Evolutionary conservation across 768 basidiomycete genomes (phyloP).

Genomic region (Boletus vinaceobasis): DNA sequence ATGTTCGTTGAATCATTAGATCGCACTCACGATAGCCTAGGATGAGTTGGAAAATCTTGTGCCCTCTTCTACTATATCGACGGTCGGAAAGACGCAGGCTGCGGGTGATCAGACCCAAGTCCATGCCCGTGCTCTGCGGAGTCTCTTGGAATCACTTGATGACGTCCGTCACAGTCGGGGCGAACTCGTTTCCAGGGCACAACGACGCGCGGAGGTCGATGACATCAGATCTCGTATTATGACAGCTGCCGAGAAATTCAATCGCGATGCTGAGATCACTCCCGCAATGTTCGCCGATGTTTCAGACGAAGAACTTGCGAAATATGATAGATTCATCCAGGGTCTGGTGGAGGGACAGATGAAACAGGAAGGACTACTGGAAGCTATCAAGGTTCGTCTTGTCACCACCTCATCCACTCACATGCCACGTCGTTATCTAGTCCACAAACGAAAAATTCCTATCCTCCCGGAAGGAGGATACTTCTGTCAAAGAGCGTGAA

Average conservation of each 20-base stretch:
- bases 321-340: constrained; percentile 75
- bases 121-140: constrained; percentile 68
- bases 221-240: constrained; percentile 71
- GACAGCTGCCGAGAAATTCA: constrained; percentile 61
- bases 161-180: constrained; percentile 59
- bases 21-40: constrained; percentile 35
- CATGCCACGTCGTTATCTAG: constrained; percentile 33
- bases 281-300: constrained; percentile 88
- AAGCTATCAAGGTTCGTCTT: constrained; percentile 61
- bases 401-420: background rate
- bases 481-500: constrained; percentile 75
- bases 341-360: constrained; percentile 50
- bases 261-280: constrained; percentile 64
- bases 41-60: constrained; percentile 62
- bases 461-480: constrained; percentile 73
- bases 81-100: constrained; percentile 30
- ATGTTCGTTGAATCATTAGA: background rate
- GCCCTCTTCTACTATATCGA: constrained; percentile 57
- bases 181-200: constrained; percentile 62
- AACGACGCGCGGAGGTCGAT: constrained; percentile 59
- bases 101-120: constrained; percentile 50
- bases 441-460: constrained; percentile 70
- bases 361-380: constrained; percentile 64
- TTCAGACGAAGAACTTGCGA: constrained; percentile 71
- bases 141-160: constrained; percentile 76